Evolutionary conservation across 177 flowering plant species (phyloP), one percentile per base, ranked within the genome.

Genomic region (Vitis hybrid): DNA sequence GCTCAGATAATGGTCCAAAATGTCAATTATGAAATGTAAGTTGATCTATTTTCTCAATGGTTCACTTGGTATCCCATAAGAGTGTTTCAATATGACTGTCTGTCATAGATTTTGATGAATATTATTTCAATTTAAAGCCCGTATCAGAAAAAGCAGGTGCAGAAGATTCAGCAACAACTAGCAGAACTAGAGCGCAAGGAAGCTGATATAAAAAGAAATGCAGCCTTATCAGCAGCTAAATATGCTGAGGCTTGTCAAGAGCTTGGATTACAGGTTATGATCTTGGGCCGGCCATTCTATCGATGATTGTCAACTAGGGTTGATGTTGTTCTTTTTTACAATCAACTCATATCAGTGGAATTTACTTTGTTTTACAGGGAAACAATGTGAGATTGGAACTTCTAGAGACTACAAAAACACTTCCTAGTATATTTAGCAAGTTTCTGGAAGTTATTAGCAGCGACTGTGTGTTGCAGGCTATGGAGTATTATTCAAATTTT

Each of bases 11-110:
- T 95, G 81, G 86, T 88, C 68, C 99, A 95, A 81, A 93, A 93
- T 80, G 97, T 90, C 11, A 95, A 78, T 69, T 95, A 93, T 82
- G 99, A 95, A 79, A 93, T 95, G 99, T 95, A 84, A 82, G 92
- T 57, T 38, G 47, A 38, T 38, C 18, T 62, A 18, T 70, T 18
- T 12, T 59, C 55, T 57, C 15, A 13, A 9, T 31, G 18, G 33
- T 33, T 13, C 49, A 8, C 9, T 11, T 20, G 47, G 47, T 38
- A 38, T 38, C 47, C 9, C 8, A 38, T 38, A 38, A 38, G 47
- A 38, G 47, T 38, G 47, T 38, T 38, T 38, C 9, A 38, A 38
- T 5, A 38, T 38, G 5, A 38, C 47, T 8, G 47, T 38, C 47
- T 38, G 9, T 38, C 47, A 38, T 38, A 38, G 8, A 38, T 38